Conservation (phyloP, 2,329 filamentous ascomycete genomes). For the Colletotrichum sp. region DNA sequence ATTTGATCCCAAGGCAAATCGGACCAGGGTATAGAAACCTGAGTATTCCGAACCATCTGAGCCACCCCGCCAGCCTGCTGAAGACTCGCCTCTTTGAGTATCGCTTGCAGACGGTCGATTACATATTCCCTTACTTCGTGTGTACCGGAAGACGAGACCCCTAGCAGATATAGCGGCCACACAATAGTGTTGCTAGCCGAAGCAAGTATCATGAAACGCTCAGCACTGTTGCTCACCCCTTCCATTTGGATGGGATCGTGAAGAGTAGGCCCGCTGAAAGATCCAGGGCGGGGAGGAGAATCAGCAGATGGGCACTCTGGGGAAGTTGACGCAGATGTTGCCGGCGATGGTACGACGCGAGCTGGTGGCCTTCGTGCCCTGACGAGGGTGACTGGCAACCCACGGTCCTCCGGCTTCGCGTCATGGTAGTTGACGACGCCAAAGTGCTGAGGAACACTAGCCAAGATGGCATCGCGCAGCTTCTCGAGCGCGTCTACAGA, state of each 20-base stretch:
- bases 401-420: slow-evolving; percentile 29
- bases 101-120: slow-evolving; percentile 47
- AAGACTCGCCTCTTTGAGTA: slow-evolving; percentile 51
- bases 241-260: slow-evolving; percentile 43
- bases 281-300: not conserved
- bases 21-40: slow-evolving; percentile 30
- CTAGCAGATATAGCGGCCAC: slow-evolving; percentile 56
- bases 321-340: slow-evolving; percentile 29
- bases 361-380: slow-evolving; percentile 31
- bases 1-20: slow-evolving; percentile 26
- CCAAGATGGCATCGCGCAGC: slow-evolving; percentile 46
- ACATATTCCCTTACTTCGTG: slow-evolving; percentile 47
- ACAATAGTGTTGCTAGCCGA: slow-evolving; percentile 54
- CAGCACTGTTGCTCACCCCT: slow-evolving; percentile 40
- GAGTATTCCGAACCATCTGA: slow-evolving; percentile 43
- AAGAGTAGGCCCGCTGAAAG: slow-evolving; percentile 35
- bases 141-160: slow-evolving; percentile 51
- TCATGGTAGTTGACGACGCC: slow-evolving; percentile 49
- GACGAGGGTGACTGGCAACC: slow-evolving; percentile 30
- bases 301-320: slow-evolving; percentile 23
- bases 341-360: slow-evolving; percentile 32
- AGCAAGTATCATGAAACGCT: slow-evolving; percentile 53
- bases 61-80: slow-evolving; percentile 50
- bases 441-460: slow-evolving; percentile 55
- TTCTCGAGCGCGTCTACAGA: slow-evolving; percentile 41